These are phyloP conservation scores for Ceratocystis papillata DNA, from an alignment of 2,329 filamentous ascomycete genomes.

Conservation along the genomic window DNA sequence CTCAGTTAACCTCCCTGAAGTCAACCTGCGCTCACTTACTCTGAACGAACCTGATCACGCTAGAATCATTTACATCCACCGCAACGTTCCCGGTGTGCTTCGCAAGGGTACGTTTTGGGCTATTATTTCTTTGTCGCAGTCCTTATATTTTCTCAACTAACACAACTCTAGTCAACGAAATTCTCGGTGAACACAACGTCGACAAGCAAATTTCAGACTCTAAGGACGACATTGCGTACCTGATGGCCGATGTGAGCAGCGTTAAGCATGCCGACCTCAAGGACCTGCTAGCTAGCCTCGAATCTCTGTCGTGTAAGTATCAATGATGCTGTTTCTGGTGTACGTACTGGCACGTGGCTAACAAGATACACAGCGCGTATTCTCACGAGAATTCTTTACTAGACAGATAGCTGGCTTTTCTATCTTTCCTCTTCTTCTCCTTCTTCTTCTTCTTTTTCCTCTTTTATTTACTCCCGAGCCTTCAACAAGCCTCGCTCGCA, in stretches of 20 bases:
- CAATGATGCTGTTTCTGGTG: background rate
- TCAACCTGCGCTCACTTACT: slow-evolving; percentile 78
- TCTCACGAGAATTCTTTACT: slow-evolving; percentile 40
- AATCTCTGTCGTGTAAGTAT: slow-evolving; percentile 64
- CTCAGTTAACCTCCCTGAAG: slow-evolving; percentile 94
- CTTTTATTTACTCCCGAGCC: background rate
- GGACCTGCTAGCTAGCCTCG: slow-evolving; percentile 71
- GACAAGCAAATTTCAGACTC: slow-evolving; percentile 98
- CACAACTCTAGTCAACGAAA: slow-evolving; percentile 63
- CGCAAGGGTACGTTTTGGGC: slow-evolving; percentile 51
- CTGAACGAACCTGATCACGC: slow-evolving; percentile 82
- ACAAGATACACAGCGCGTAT: slow-evolving; percentile 34
- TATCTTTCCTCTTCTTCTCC: background rate
- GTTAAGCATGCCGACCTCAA: slow-evolving; percentile 74
- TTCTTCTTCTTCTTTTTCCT: background rate
- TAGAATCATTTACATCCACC: slow-evolving; percentile 90
- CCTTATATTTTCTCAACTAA: background rate
- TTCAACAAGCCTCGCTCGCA: slow-evolving; percentile 11
- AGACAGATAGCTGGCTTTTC: slow-evolving; percentile 21
- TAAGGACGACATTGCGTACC: slow-evolving; percentile 83
- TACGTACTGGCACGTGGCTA: background rate
- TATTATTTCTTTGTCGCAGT: background rate
- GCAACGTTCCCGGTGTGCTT: slow-evolving; percentile 90
- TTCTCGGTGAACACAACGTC: slow-evolving; percentile 90
- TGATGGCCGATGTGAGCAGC: slow-evolving; percentile 94